phyloP scores from a whole-genome alignment of 2,329 filamentous ascomycete genomes.

The Cercospora sp. region DNA sequence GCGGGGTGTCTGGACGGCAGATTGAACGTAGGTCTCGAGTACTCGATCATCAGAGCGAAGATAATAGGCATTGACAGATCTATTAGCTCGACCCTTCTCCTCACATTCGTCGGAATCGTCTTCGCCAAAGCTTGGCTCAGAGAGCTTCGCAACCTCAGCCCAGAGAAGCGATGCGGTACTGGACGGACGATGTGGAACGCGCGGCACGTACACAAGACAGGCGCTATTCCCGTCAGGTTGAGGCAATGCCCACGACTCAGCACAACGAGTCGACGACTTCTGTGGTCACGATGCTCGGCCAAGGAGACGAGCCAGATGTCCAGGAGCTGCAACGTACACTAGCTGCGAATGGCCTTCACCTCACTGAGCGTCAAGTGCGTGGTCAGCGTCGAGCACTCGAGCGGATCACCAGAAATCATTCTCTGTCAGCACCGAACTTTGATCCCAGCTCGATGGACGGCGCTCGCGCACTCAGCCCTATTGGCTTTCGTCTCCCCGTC shows the following conservation, averaged over 20 bases:
- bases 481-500: not conserved
- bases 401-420: not conserved
- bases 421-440: not conserved
- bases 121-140: not conserved
- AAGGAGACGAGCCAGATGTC: slow-evolving; percentile 14
- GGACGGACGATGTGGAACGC: not conserved
- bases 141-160: not conserved
- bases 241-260: not conserved
- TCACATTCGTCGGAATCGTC: not conserved
- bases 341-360: not conserved
- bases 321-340: not conserved
- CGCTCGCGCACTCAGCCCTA: not conserved
- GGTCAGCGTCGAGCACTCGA: slow-evolving; percentile 2
- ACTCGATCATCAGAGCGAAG: not conserved
- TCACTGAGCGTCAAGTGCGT: slow-evolving; percentile 13
- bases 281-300: slow-evolving; percentile 13
- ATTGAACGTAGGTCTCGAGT: slow-evolving; percentile 3
- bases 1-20: slow-evolving; percentile 10
- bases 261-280: not conserved
- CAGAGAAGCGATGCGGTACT: not conserved
- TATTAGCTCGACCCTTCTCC: not conserved
- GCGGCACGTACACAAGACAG: not conserved
- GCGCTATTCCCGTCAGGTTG: not conserved
- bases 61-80: not conserved
- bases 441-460: not conserved